Conservation (phyloP, 345 rosid species). For the Lagerstroemia speciosa region DNA sequence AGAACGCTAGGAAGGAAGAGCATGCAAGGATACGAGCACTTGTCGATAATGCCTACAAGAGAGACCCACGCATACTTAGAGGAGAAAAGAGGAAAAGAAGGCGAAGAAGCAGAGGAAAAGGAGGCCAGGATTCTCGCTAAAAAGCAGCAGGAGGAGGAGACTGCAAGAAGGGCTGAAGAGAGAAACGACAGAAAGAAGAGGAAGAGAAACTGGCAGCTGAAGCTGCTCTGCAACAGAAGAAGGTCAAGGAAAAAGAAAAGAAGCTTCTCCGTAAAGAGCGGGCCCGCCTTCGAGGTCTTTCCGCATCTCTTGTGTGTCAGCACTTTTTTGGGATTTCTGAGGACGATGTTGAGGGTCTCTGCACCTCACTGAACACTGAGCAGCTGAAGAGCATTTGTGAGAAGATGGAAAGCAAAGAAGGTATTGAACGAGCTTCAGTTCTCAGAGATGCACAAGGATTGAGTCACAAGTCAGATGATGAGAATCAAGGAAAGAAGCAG, state of each 20-base stretch:
- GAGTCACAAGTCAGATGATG: conserved; percentile 24
- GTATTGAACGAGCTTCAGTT: conserved; percentile 45
- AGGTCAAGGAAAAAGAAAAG: conserved; percentile 83
- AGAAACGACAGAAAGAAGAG: conserved; percentile 61
- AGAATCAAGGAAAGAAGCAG: conserved; percentile 36
- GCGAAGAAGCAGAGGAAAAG: conserved; percentile 89
- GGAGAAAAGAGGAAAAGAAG: conserved; percentile 77
- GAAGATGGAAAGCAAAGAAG: conserved; percentile 59
- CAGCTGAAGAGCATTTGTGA: conserved; percentile 65
- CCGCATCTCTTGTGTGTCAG: conserved; percentile 48
- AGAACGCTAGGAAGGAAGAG: conserved; percentile 88
- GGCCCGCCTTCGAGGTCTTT: conserved; percentile 69
- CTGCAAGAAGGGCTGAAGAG: conserved; percentile 78
- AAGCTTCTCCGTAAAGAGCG: conserved; percentile 87
- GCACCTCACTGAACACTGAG: conserved; percentile 62
- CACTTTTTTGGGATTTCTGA: conserved; percentile 47
- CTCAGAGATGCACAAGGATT: conserved; percentile 44
- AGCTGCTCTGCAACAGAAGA: conserved; percentile 76
- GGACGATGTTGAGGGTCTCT: conserved; percentile 75
- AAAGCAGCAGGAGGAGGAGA: conserved; percentile 83
- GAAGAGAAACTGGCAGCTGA: conserved; percentile 77
- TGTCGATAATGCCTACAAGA: conserved; percentile 85
- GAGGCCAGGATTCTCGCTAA: conserved; percentile 75
- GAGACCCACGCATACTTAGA: conserved; percentile 77
- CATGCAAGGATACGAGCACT: conserved; percentile 75